Evolutionary conservation across 2,329 filamentous ascomycete species (phyloP).

Genomic region (Neofusicoccum ribis): DNA sequence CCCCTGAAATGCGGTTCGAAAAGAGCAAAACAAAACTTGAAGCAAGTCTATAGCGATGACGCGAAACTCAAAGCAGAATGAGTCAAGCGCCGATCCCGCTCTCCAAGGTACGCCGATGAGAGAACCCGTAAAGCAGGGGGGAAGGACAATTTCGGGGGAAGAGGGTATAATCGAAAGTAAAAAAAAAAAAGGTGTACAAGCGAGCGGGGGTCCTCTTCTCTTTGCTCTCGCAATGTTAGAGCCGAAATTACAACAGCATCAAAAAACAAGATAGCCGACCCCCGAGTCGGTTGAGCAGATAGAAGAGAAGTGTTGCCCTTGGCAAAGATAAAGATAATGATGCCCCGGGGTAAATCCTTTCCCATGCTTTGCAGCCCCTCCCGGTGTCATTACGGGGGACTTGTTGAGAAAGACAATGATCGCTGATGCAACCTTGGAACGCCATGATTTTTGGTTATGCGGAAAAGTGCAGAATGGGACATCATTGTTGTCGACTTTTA

Average conservation of each 20-base stretch:
- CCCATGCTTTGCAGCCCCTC: slow-evolving; percentile 11
- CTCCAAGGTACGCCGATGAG: slow-evolving; percentile 7
- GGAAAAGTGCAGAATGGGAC: neutral
- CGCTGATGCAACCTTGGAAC: slow-evolving; percentile 13
- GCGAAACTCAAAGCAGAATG: slow-evolving; percentile 1
- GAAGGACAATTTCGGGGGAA: slow-evolving; percentile 10
- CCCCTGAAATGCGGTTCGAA: neutral
- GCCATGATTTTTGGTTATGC: neutral
- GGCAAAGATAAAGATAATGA: neutral
- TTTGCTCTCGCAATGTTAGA: slow-evolving; percentile 13
- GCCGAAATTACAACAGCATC: slow-evolving; percentile 11
- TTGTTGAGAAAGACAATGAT: slow-evolving; percentile 11
- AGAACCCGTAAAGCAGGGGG: slow-evolving; percentile 11
- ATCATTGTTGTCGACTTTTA: slow-evolving; percentile 7
- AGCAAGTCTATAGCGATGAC: slow-evolving; percentile 14
- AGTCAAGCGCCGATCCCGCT: slow-evolving; percentile 7
- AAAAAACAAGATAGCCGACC: neutral
- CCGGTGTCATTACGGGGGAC: slow-evolving; percentile 15
- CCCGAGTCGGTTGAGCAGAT: neutral
- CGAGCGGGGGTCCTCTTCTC: slow-evolving; percentile 15
- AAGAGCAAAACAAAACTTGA: neutral
- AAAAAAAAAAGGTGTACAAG: slow-evolving; percentile 12
- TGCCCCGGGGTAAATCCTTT: slow-evolving; percentile 7
- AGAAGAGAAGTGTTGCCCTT: neutral
- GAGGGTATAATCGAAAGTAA: slow-evolving; percentile 16